These are phyloP conservation scores for Eucalyptus caleyi DNA, from an alignment of 345 rosid species.

Conservation along the genomic window DNA sequence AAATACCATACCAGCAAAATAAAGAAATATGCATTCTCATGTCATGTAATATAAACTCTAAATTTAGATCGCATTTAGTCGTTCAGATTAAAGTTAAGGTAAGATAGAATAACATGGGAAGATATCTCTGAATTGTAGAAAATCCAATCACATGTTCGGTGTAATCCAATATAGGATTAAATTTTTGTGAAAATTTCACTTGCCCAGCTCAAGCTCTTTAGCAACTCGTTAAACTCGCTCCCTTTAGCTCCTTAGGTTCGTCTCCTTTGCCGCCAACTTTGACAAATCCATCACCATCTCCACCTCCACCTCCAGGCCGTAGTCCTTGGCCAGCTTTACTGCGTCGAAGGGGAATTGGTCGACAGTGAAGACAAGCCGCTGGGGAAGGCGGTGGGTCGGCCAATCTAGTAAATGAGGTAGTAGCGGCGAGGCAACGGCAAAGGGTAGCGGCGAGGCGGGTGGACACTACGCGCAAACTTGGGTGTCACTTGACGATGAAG, in stretches of 20 bases:
- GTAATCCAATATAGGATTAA: too few relatives aligned
- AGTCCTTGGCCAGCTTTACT: not conserved
- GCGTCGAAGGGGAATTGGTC: not conserved
- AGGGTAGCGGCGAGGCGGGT: not conserved
- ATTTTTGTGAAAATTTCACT: not conserved
- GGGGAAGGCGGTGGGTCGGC: too few relatives aligned
- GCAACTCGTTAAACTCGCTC: not conserved
- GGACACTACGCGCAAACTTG: not conserved
- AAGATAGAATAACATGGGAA: accelerated
- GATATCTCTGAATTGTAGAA: too few relatives aligned
- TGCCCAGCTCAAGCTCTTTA: not conserved
- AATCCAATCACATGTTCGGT: not conserved
- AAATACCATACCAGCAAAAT: not conserved
- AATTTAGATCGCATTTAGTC: not conserved
- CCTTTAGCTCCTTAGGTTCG: not conserved
- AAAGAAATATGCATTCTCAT: not conserved
- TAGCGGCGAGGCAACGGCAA: not conserved
- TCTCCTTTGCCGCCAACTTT: not conserved
- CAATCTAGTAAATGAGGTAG: not conserved
- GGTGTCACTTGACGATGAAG: not conserved
- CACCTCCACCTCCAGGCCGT: not conserved
- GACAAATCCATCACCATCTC: not conserved
- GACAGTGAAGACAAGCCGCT: not conserved
- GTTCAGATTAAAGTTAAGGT: too few relatives aligned
- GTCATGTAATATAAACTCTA: not conserved